phyloP scores from a whole-genome alignment of 768 basidiomycete species.

The Lactarius hatsudake region DNA sequence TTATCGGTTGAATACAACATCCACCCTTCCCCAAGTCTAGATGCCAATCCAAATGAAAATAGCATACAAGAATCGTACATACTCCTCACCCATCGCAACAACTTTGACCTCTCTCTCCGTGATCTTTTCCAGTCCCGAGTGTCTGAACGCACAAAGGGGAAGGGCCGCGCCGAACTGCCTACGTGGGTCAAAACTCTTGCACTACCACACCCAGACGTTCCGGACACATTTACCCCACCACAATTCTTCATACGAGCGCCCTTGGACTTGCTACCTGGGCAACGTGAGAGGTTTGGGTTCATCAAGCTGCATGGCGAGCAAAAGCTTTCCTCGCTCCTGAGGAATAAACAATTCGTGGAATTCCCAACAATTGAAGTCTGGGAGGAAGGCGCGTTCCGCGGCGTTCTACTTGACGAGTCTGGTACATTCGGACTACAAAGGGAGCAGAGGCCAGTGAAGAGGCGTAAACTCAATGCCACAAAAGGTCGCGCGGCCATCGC shows the following conservation, averaged over 20 bases:
- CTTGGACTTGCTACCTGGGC: slow-evolving; percentile 32
- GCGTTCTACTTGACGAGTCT: slow-evolving; percentile 53
- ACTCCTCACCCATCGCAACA: slow-evolving; percentile 65
- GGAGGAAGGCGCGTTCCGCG: slow-evolving; percentile 58
- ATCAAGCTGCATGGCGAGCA: slow-evolving; percentile 54
- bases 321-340: slow-evolving; percentile 48
- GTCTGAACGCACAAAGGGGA: slow-evolving; percentile 40
- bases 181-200: slow-evolving; percentile 57
- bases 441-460: slow-evolving; percentile 46
- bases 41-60: slow-evolving; percentile 41
- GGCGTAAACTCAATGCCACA: slow-evolving; percentile 51
- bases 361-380: slow-evolving; percentile 81
- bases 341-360: slow-evolving; percentile 70
- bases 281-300: slow-evolving; percentile 37
- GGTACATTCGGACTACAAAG: slow-evolving; percentile 42
- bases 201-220: slow-evolving; percentile 51
- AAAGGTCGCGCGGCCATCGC: slow-evolving; percentile 55
- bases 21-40: slow-evolving; percentile 49
- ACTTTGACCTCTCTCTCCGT: slow-evolving; percentile 49
- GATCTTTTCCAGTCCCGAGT: slow-evolving; percentile 48
- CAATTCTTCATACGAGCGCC: slow-evolving; percentile 58
- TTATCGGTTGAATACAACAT: slow-evolving; percentile 75
- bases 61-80: slow-evolving; percentile 41
- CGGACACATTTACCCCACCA: slow-evolving; percentile 53
- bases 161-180: slow-evolving; percentile 46